Base-by-base conservation (phyloP, 257 asterid genomes). In the Penstemon eatonii region DNA sequence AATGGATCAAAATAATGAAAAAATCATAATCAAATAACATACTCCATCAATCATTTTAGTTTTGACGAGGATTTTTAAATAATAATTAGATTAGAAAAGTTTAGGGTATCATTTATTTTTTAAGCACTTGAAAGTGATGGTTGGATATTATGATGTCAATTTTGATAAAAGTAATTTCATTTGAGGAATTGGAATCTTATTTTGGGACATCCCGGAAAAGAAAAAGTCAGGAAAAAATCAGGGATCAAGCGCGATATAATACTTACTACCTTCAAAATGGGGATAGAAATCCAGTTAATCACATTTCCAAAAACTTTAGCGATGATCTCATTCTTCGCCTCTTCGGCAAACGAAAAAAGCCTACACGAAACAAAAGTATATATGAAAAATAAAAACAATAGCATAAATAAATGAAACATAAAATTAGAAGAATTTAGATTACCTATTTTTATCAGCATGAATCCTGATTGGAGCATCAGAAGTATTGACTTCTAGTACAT, bases 381-480 rank as follows among this genome's bases (percentile, higher is more conserved):
- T 8, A n/a, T 15, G 18, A 15, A 15, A 15, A 15, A 15, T 33
- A 25, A 15, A 37, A 71, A 19, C 58, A 63, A 46, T 45, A 45
- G 18, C 39, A 45, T 65, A 8, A 40, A 60, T 18, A 60, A 46
- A 15, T 15, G 18, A 15, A 15, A 63, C 85, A 63, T 76, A 75
- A 80, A 37, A 7, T 39, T 60, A 69, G 58, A 54, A 76, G 68
- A 15, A 15, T 15, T 15, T 15, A 15, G 18, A 15, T 15, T 15
- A 15, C 18, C 80, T 55, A 5, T 46, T 11, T 63, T 78, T 72
- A 11, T 47, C 5, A 49, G 71, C 75, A 49, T 71, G 73, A 65
- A 38, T 36, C 53, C 11, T 38, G 42, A 65, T 13, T 50, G 82
- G 63, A 66, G 54, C 59, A 54, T 82, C 72, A 56, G 78, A 50